Evolutionary conservation across 306 rosid genomes (phyloP).

Genomic region (Hylodesmum podocarpum): DNA sequence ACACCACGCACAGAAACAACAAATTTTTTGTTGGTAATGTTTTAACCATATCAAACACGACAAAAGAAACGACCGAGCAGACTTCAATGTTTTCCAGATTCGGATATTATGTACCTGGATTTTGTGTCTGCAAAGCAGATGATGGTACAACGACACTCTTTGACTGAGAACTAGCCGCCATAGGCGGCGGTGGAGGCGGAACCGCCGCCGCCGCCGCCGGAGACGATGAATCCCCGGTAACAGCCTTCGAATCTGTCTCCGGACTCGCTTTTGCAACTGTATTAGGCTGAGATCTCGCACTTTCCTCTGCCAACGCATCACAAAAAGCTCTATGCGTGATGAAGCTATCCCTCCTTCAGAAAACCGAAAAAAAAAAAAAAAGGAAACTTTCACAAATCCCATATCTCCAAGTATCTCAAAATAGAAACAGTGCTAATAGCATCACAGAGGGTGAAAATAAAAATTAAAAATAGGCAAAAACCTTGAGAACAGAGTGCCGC

Average conservation of each 20-base stretch:
- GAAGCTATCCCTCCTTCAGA: slow-evolving; percentile 94
- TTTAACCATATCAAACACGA: slow-evolving; percentile 45
- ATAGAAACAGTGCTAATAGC: not conserved
- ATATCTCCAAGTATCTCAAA: slow-evolving; percentile 9
- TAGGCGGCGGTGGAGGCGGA: not conserved
- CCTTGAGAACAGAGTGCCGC: slow-evolving; percentile 91
- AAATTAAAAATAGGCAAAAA: not conserved
- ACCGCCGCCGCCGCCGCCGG: not conserved
- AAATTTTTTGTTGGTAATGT: slow-evolving; percentile 8
- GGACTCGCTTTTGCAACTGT: slow-evolving; percentile 36
- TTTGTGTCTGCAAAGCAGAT: slow-evolving; percentile 48
- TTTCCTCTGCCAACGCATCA: slow-evolving; percentile 88
- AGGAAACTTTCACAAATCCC: slow-evolving; percentile 33
- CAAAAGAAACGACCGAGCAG: slow-evolving; percentile 34
- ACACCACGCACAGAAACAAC: slow-evolving; percentile 22
- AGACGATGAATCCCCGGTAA: slow-evolving; percentile 33
- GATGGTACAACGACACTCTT: slow-evolving; percentile 29
- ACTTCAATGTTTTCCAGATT: slow-evolving; percentile 26
- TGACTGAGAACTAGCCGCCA: slow-evolving; percentile 40
- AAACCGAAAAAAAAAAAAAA: slow-evolving; percentile 9
- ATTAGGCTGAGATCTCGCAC: slow-evolving; percentile 49
- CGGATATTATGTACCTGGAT: slow-evolving; percentile 51
- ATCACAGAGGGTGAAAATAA: not conserved
- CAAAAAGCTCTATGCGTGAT: slow-evolving; percentile 95
- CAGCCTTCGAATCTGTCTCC: slow-evolving; percentile 45